Conservation (phyloP, 345 rosid genomes). For the Excoecaria cochinchinensis region DNA sequence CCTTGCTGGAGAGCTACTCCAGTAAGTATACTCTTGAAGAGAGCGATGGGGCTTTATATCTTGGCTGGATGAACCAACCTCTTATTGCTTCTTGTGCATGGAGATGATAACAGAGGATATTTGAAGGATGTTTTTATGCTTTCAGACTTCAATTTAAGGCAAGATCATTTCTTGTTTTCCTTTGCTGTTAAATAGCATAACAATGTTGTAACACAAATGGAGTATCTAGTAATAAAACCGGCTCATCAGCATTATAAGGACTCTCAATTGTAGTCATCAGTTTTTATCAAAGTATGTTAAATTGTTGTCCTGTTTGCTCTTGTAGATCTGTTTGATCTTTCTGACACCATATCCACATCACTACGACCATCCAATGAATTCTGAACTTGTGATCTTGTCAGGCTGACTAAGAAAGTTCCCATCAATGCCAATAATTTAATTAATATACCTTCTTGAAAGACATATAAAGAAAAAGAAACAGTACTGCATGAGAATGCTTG, state of each 20-base stretch:
- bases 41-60: slow-evolving; percentile 67
- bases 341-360: no score
- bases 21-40: slow-evolving; percentile 69
- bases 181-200: slow-evolving; percentile 13
- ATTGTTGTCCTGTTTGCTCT: neutral
- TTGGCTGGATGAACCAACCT: slow-evolving; percentile 87
- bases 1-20: no score
- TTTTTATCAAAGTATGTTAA: neutral
- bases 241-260: neutral
- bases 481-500: no score
- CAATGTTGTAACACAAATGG: neutral
- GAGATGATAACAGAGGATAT: slow-evolving; percentile 40
- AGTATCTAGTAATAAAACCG: slow-evolving; percentile 4
- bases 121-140: neutral
- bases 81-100: slow-evolving; percentile 81
- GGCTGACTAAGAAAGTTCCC: no score
- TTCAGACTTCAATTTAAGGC: slow-evolving; percentile 6
- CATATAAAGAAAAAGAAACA: no score
- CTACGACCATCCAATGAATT: no score
- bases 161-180: slow-evolving; percentile 1
- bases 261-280: neutral
- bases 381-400: no score
- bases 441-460: no score
- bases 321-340: neutral
- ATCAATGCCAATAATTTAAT: no score